Base-by-base conservation (phyloP, 192 early-diverging fungal genomes). In the Pilobolus umbonatus region DNA sequence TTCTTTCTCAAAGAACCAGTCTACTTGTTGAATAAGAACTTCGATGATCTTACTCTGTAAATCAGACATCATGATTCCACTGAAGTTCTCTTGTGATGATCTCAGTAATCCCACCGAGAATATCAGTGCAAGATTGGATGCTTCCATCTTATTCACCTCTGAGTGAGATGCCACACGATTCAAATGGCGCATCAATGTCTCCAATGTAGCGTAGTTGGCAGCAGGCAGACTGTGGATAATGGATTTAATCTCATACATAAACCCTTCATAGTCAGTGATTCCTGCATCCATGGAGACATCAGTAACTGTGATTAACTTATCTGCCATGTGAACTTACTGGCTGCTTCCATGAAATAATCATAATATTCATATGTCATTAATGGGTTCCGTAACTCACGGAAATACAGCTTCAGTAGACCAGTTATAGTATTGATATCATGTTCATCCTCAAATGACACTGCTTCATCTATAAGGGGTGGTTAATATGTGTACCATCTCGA, bases 81-180 rank as follows among this genome's bases (percentile, higher is more conserved):
- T 64, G 24, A 85, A 38, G 60, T 84, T 75, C 30, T 78, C 69
- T 32, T 68, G 70, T 10, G 66, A 60, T 45, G 78, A 77, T 28
- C 83, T 81, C 45, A 90, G 57, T 17, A 98, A 68, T 24, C 85
- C 91, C 6, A 88, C 88, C 6, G 85, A 88, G 78, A 98, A 95
- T 30, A 95, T 88, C 26, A 95, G 85, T 17, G 90, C 85, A 53
- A 98, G 68, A 58, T 96, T 98, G 24, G 89, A 87, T 24, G 91
- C 67, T 19, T 87, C 86, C 95, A 98, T 98, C 57, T 92, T 93
- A 72, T 95, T 98, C 15, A 78, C 71, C 21, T 74, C 66, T 35
- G 85, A 78, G 34, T 88, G 64, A 22, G 77, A 61, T 12, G 88
- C 72, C 2, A 97, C 83, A 0, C 71, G 76, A 46, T 79, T 75